phyloP scores from a whole-genome alignment of 2,329 filamentous ascomycete species.

The Ophiostoma fasciatum region DNA sequence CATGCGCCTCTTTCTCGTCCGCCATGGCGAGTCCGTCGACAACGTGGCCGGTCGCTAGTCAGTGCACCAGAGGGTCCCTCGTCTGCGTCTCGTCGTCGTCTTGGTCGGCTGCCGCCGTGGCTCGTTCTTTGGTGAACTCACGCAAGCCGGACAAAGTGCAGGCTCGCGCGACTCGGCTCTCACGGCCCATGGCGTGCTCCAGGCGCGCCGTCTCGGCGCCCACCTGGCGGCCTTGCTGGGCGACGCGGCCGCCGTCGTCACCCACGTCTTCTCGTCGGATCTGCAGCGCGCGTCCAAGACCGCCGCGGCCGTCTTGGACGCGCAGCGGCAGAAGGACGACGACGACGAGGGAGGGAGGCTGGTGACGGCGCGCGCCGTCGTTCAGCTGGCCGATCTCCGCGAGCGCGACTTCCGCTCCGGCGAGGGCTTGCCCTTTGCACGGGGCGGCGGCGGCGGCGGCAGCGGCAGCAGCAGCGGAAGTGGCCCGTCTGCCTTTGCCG shows the following conservation, averaged over 20 bases:
- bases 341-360: not conserved
- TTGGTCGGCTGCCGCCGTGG: constrained; percentile 3
- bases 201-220: constrained; percentile 55
- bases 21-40: constrained; percentile 83
- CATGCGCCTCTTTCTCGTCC: constrained; percentile 60
- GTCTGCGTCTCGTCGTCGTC: not conserved
- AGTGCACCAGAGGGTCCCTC: constrained; percentile 19
- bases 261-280: constrained; percentile 64
- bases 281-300: constrained; percentile 60
- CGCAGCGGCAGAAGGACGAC: constrained; percentile 23
- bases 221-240: constrained; percentile 34
- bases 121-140: not conserved
- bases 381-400: constrained; percentile 36
- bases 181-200: constrained; percentile 68
- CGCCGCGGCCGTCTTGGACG: constrained; percentile 47
- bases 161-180: constrained; percentile 67
- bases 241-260: too few relatives aligned
- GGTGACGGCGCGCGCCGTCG: constrained; percentile 17
- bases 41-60: constrained; percentile 69
- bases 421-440: constrained; percentile 52
- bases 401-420: constrained; percentile 63
- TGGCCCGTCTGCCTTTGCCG: constrained; percentile 20
- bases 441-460: constrained; percentile 9
- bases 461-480: too few relatives aligned
- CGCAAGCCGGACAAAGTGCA: constrained; percentile 37